Percentiles rank a stretch among this genome's conserved stretches.
phyloP scores from a whole-genome alignment of 495 filamentous ascomycete species.

The Monascus purpureus region DNA sequence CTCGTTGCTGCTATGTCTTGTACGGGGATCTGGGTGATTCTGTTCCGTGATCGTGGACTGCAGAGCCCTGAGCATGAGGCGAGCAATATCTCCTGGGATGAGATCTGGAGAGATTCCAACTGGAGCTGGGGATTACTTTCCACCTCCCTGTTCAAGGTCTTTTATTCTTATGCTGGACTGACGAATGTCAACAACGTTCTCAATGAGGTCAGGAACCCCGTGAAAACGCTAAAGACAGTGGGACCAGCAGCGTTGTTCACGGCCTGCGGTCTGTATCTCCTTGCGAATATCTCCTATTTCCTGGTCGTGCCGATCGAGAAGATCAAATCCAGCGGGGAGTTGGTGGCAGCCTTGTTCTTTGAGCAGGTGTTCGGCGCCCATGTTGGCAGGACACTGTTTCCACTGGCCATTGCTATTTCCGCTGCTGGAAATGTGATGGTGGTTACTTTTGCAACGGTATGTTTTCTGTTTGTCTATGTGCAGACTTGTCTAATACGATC shows the following conservation, averaged over 20 bases:
- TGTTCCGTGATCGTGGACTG: conserved; percentile 13
- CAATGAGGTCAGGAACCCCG: conserved; percentile 57
- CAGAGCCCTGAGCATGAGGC: conserved; percentile 1
- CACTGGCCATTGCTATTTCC: conserved; percentile 50
- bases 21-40: conserved; percentile 29
- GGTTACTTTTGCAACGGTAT: conserved; percentile 51
- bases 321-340: conserved; percentile 50
- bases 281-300: conserved; percentile 61
- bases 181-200: conserved; percentile 64
- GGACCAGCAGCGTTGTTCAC: conserved; percentile 47
- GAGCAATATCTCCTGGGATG: conserved; percentile 13
- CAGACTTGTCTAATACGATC: too few relatives aligned
- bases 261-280: conserved; percentile 45
- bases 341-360: conserved; percentile 57
- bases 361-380: conserved; percentile 47
- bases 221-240: conserved; percentile 51
- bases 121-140: conserved; percentile 39
- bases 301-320: conserved; percentile 53
- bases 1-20: conserved; percentile 29
- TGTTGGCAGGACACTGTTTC: conserved; percentile 42
- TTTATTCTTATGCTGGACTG: conserved; percentile 57
- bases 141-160: conserved; percentile 58
- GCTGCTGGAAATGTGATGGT: conserved; percentile 68
- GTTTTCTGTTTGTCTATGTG: conserved; percentile 2
- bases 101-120: conserved; percentile 28